Evolutionary conservation across 2,329 filamentous ascomycete species (phyloP).

Genomic region (Ophiostoma himal-ulmi): DNA sequence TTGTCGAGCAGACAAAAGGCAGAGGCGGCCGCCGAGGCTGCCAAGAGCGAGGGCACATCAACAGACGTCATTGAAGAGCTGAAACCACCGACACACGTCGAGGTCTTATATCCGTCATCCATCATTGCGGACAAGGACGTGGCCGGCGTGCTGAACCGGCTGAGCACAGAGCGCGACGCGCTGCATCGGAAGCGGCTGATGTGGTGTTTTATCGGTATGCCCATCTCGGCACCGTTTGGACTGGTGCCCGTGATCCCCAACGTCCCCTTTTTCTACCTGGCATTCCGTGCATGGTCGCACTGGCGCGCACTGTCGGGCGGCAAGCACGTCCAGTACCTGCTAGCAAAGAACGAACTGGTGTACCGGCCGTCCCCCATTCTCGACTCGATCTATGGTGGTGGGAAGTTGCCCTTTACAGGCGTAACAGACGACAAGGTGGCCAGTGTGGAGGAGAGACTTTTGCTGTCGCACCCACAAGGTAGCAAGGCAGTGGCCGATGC

Average conservation of each 20-base stretch:
- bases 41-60: neutral
- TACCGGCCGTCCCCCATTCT: conserved; percentile 61
- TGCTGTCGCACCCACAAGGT: conserved; percentile 33
- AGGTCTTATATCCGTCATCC: conserved; percentile 69
- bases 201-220: conserved; percentile 77
- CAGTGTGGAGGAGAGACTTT: conserved; percentile 40
- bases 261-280: conserved; percentile 92
- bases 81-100: conserved; percentile 44
- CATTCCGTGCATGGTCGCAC: conserved; percentile 86
- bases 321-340: conserved; percentile 74
- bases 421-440: conserved; percentile 21
- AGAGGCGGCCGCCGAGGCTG: conserved; percentile 35
- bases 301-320: conserved; percentile 82
- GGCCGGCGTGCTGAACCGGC: conserved; percentile 55
- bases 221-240: conserved; percentile 74
- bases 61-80: conserved; percentile 28
- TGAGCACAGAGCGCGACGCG: conserved; percentile 74
- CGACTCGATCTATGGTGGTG: conserved; percentile 61
- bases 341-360: conserved; percentile 65
- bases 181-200: conserved; percentile 71
- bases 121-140: conserved; percentile 60
- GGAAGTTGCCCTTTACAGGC: conserved; percentile 30
- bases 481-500: conserved; percentile 39
- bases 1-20: conserved; percentile 58
- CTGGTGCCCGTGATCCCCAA: conserved; percentile 88